Conservation (phyloP, 2,329 filamentous ascomycete genomes). For the Arthrobotrys sinensis region DNA sequence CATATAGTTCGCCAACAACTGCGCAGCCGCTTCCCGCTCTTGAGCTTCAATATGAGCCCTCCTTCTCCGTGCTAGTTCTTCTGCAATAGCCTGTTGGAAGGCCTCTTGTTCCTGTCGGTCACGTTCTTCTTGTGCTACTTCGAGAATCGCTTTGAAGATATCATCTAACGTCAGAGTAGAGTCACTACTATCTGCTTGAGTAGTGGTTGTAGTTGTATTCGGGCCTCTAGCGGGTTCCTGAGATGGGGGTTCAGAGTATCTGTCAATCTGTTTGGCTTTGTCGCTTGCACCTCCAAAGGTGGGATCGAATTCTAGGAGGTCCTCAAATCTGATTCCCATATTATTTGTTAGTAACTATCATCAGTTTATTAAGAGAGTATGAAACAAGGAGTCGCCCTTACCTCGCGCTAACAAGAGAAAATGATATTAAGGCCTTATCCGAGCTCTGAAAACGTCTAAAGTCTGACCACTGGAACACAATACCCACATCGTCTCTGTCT, state of each 20-base stretch:
- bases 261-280: conserved; percentile 46
- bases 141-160: conserved; percentile 53
- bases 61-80: conserved; percentile 46
- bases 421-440: conserved; percentile 54
- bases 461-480: conserved; percentile 54
- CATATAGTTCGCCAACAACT: conserved; percentile 55
- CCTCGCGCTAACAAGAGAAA: conserved; percentile 44
- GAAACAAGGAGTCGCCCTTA: not conserved
- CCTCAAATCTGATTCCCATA: conserved; percentile 39
- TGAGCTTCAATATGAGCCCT: conserved; percentile 51
- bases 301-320: conserved; percentile 49
- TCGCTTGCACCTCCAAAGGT: conserved; percentile 39
- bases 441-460: conserved; percentile 51
- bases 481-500: conserved; percentile 51
- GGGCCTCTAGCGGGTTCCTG: conserved; percentile 22
- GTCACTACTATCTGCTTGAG: not conserved
- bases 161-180: conserved; percentile 37
- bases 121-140: conserved; percentile 49
- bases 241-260: conserved; percentile 38
- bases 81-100: conserved; percentile 51
- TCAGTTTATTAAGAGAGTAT: not conserved
- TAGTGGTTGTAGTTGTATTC: not conserved
- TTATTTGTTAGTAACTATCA: not conserved
- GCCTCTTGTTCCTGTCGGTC: conserved; percentile 54
- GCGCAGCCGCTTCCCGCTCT: conserved; percentile 51